These are phyloP conservation scores for Mycena sp. DNA, from an alignment of 1,284 basidiomycete species.

Conservation along the genomic window DNA sequence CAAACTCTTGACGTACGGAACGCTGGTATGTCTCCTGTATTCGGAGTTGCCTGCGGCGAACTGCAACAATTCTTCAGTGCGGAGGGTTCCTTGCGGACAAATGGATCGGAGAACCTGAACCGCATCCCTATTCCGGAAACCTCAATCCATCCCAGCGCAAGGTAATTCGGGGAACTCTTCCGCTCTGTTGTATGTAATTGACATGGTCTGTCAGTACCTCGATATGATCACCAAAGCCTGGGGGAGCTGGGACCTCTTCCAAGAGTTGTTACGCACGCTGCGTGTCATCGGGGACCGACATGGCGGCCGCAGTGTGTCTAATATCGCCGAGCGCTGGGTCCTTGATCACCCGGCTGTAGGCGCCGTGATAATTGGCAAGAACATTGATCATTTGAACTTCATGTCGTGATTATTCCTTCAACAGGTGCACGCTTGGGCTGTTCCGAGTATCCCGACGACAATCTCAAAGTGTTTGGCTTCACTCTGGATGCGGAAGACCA, in stretches of 20 bases:
- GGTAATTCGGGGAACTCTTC: slow-evolving; percentile 45
- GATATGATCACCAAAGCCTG: slow-evolving; percentile 83
- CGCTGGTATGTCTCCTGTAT: slow-evolving; percentile 64
- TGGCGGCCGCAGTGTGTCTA: slow-evolving; percentile 75
- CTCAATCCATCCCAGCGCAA: slow-evolving; percentile 85
- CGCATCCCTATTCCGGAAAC: slow-evolving; percentile 71
- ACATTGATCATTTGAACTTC: slow-evolving; percentile 1
- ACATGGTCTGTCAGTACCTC: slow-evolving; percentile 64
- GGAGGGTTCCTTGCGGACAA: slow-evolving; percentile 83
- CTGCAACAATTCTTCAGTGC: slow-evolving; percentile 59
- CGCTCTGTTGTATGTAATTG: background rate
- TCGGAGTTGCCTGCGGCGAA: background rate
- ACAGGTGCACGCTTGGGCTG: slow-evolving; percentile 78
- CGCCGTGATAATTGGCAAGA: slow-evolving; percentile 80
- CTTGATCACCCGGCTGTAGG: slow-evolving; percentile 82
- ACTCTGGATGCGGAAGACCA: slow-evolving; percentile 65
- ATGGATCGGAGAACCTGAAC: slow-evolving; percentile 74
- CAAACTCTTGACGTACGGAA: slow-evolving; percentile 84
- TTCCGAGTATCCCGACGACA: slow-evolving; percentile 79
- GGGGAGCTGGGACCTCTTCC: slow-evolving; percentile 82
- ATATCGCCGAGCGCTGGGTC: slow-evolving; percentile 83
- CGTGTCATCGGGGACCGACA: slow-evolving; percentile 73
- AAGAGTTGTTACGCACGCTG: slow-evolving; percentile 66
- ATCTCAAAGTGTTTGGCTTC: slow-evolving; percentile 68
- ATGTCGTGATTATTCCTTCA: slow-evolving; percentile 12